These are phyloP conservation scores for Chlorella variabilis DNA, from an alignment of 163 green algal genomes.

Conservation along the genomic window DNA sequence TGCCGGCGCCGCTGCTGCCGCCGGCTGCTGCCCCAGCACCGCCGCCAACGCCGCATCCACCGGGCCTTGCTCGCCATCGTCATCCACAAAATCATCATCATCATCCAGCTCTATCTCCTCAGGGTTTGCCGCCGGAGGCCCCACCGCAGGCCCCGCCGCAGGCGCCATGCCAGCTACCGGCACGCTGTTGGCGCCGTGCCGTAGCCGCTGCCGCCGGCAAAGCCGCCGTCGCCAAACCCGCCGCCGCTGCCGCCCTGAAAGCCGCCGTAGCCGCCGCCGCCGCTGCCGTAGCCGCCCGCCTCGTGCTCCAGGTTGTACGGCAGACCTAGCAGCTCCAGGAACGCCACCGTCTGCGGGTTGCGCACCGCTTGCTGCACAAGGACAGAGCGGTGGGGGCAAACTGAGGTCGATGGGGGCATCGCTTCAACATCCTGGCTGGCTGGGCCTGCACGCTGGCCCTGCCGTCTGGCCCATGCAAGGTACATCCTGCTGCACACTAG, in stretches of 20 bases:
- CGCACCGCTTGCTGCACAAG: slow-evolving; percentile 31
- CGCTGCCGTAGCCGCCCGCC: not conserved
- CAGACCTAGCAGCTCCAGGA: slow-evolving; percentile 83
- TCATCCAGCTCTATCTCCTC: slow-evolving; percentile 54
- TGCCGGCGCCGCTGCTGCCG: slow-evolving; percentile 15
- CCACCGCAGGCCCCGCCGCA: too few species aligned
- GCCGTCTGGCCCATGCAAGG: too few species aligned
- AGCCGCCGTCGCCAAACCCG: not conserved
- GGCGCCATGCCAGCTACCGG: too few species aligned
- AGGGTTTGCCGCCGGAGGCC: slow-evolving; percentile 39
- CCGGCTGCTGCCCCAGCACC: slow-evolving; percentile 11
- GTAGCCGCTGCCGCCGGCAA: not conserved
- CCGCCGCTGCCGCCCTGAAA: not conserved
- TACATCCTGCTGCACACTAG: too few species aligned
- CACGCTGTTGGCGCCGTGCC: not conserved
- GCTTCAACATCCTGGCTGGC: too few species aligned
- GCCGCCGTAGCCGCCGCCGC: not conserved
- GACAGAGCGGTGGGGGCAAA: not conserved
- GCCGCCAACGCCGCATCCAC: slow-evolving; percentile 24
- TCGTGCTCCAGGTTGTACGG: slow-evolving; percentile 74
- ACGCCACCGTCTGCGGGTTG: slow-evolving; percentile 86
- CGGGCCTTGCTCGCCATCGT: not conserved
- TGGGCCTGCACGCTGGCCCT: too few species aligned
- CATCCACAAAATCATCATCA: slow-evolving; percentile 21
- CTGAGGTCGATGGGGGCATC: not conserved